These are phyloP conservation scores for Actinomortierella wolfii DNA, from an alignment of 371 early-diverging fungal species.

Conservation along the genomic window DNA sequence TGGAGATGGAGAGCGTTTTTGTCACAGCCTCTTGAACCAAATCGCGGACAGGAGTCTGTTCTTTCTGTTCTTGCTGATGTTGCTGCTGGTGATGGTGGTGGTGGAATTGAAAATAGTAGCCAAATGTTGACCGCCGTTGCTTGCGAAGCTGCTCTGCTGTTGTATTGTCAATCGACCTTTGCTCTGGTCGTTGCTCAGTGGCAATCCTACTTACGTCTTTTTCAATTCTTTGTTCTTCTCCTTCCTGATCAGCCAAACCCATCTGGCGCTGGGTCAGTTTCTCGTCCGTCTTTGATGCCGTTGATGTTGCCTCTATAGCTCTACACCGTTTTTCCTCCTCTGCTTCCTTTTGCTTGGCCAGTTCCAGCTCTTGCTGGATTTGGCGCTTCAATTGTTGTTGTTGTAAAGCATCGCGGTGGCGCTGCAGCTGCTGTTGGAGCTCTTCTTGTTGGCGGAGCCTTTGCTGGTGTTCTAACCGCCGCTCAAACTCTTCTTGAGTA, in stretches of 20 bases:
- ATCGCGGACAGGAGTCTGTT: background rate
- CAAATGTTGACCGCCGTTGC: too few species aligned
- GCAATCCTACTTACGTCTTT: too few species aligned
- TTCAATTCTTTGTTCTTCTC: background rate
- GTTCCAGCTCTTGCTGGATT: conserved; percentile 3
- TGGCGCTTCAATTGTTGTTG: conserved; percentile 5
- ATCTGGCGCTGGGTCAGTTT: conserved; percentile 9
- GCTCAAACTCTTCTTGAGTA: too few species aligned
- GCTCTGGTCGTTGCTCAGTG: background rate
- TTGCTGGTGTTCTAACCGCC: background rate
- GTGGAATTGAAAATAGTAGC: background rate
- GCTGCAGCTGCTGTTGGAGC: background rate
- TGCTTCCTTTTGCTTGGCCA: background rate
- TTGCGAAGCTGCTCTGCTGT: background rate
- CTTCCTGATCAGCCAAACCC: background rate
- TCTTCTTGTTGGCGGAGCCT: conserved; percentile 1
- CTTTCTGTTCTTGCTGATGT: background rate
- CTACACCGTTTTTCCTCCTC: background rate
- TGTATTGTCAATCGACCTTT: background rate
- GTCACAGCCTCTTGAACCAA: background rate
- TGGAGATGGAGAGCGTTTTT: background rate
- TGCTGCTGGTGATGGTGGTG: background rate
- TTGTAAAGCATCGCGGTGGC: background rate
- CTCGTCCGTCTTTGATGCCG: conserved; percentile 15
- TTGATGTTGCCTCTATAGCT: conserved; percentile 10